Base-by-base conservation (phyloP, 148 eudicot genomes). In the Mesembryanthemum crystallinum region DNA sequence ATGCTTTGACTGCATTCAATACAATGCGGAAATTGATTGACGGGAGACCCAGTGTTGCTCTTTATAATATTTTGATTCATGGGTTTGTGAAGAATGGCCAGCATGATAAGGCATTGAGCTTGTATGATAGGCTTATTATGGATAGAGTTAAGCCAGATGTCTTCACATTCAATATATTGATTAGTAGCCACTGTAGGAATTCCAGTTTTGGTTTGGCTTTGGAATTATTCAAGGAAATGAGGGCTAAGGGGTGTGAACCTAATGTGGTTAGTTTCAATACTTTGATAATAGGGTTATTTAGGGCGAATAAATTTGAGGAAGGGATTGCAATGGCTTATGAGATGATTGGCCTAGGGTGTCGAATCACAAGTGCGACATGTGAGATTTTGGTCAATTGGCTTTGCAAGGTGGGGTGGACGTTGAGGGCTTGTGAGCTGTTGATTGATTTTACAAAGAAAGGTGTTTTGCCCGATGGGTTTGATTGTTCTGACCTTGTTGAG, bases 251-350 rank as follows among this genome's bases (percentile, higher is more conserved):
- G 1, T 87, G 93, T 78, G 81, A 80, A 47, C 98, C 98, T 23
- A 92, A 89, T 86, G 98, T 92, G 71, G 87, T 94, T 70, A 94
- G 88, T 76, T 90, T 94, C 75, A 94, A 92, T 82, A 94, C 96
- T 73, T 83, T 94, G 86, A 90, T 94, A 45, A 86, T 76, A 77
- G 96, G 97, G 4, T 92, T 90, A 67, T 89, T 92, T 45, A 82
- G 84, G 82, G 92, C 84, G 68, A 81, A 80, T 71, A 88, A 89
- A 66, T 82, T 86, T 55, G 91, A 92, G 62, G 90, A 90, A 79
- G 98, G 91, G 7, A 77, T 94, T 29, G 79, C 84, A 27, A 86
- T 92, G 94, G 97, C 92, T 13, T 86, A 86, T 75, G 93, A 92
- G 83, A 94, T 94, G 98, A 82, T 86, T 64, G 92, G 88, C 65